Base-by-base conservation (phyloP, 176 grass and related monocot species). In the Zizania latifolia region DNA sequence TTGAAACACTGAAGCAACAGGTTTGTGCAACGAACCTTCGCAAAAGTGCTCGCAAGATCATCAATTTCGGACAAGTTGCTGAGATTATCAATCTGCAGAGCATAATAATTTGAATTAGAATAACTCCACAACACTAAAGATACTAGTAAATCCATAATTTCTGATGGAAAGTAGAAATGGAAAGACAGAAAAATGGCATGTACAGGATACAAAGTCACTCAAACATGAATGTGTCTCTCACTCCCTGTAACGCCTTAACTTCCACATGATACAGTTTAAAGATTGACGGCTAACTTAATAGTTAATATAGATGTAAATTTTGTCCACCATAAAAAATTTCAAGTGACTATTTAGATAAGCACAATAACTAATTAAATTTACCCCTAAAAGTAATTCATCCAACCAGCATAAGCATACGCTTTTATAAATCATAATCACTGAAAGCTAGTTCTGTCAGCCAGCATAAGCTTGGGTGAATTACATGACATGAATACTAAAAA, bases 41-140 rank as follows among this genome's bases (percentile, higher is more conserved):
- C 86, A 75, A 97, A 97, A 44, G 94, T 97, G 78, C 81, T 97
- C 62, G 90, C 74, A 71, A 97, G 91, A 82, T 97, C 94, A 78
- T 97, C 94, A 70, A 89, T 87, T 80, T 97, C 88, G 50, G 84
- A 86, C 64, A 93, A 79, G 76, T 92, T 93, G 74, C 87, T 87
- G 63, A 86, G 80, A 53, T 62, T 71, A 62, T 89, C 94, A 87
- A 85, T 78, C 94, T 97, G 91, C 68, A 89, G 51, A 45, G 2
- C 44, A 48, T 48, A 48, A 16, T 48, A 48, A 19, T 17, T 19
- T 48, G 44, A 48, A 48, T 48, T 16, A 48, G 16, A 48, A 48
- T 48, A 19, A 48, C 44, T 19, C 44, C 16, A 19, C 16, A 7
- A 48, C 44, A 48, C 44, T 48, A 44, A 83, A 75, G 40, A 66